Conservation (phyloP, 352 stramenopile genomes). For the Globisporangium recalcitrans region DNA sequence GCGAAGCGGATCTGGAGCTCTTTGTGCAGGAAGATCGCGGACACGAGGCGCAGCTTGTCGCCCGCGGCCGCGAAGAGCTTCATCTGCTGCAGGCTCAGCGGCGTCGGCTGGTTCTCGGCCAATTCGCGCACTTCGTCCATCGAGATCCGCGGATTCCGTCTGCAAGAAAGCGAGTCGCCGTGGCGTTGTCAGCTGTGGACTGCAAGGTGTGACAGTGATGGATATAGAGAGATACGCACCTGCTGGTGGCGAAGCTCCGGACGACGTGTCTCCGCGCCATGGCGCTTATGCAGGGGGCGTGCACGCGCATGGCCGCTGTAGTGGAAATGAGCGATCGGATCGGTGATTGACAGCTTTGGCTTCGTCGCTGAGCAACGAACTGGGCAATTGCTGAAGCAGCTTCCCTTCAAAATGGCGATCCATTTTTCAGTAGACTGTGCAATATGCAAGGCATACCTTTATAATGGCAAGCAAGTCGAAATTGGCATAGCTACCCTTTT, state of each 20-base stretch:
- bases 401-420: conserved; percentile 11
- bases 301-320: conserved; percentile 5
- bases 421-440: neutral
- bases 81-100: conserved; percentile 79
- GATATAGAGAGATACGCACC: neutral
- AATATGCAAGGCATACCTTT: neutral
- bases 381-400: neutral
- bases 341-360: neutral
- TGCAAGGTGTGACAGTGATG: too few relatives aligned
- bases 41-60: conserved; percentile 55
- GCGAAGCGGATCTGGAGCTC: conserved; percentile 77
- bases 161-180: too few relatives aligned
- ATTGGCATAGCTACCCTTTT: too few relatives aligned
- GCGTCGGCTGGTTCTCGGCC: conserved; percentile 45
- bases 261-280: conserved; percentile 1
- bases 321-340: neutral
- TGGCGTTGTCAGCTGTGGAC: too few relatives aligned
- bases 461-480: too few relatives aligned
- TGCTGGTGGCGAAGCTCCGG: conserved; percentile 4
- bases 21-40: conserved; percentile 67
- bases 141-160: conserved; percentile 24
- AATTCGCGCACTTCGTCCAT: conserved; percentile 68
- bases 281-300: neutral
- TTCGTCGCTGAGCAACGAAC: neutral
- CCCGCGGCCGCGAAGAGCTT: conserved; percentile 62